Conservation (phyloP, 768 basidiomycete genomes). For the Pholiota molesta region DNA sequence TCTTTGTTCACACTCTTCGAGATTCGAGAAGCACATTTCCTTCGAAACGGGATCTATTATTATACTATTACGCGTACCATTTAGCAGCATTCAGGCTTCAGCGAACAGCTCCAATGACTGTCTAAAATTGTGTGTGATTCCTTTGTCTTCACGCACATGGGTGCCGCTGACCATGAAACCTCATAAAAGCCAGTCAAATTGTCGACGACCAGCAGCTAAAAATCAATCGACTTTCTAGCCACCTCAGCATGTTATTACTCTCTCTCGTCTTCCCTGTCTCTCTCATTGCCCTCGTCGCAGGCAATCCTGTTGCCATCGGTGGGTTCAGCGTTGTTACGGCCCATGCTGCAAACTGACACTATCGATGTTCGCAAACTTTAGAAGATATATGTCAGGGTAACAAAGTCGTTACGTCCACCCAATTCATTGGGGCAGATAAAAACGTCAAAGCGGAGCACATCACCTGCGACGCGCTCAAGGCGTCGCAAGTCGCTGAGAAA, state of each 20-base stretch:
- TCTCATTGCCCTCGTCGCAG: background rate
- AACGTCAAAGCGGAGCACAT: constrained; percentile 40
- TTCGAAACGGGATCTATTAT: background rate
- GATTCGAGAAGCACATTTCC: no score
- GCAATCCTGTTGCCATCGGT: constrained; percentile 5
- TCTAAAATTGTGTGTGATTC: background rate
- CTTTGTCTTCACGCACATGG: background rate
- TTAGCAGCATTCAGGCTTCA: no score
- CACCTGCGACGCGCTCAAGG: constrained; percentile 17
- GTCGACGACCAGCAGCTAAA: background rate
- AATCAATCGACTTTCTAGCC: background rate
- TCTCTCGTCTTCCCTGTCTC: background rate
- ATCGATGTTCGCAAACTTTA: background rate
- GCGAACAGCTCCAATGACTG: background rate
- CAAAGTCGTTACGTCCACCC: constrained; percentile 16
- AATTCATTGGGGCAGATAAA: constrained; percentile 39
- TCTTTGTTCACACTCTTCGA: no score
- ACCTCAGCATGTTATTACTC: background rate
- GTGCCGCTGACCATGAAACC: background rate
- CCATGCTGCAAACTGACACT: background rate
- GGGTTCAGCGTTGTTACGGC: background rate
- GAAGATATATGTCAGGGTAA: constrained; percentile 15
- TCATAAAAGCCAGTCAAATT: background rate
- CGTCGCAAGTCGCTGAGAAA: constrained; percentile 6
- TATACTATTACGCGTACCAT: background rate